A percentile compares a stretch with the other conserved stretches of the same genome.
Evolutionary conservation across 179 eudicot species (phyloP).

Genomic region (Camellia oleifera): DNA sequence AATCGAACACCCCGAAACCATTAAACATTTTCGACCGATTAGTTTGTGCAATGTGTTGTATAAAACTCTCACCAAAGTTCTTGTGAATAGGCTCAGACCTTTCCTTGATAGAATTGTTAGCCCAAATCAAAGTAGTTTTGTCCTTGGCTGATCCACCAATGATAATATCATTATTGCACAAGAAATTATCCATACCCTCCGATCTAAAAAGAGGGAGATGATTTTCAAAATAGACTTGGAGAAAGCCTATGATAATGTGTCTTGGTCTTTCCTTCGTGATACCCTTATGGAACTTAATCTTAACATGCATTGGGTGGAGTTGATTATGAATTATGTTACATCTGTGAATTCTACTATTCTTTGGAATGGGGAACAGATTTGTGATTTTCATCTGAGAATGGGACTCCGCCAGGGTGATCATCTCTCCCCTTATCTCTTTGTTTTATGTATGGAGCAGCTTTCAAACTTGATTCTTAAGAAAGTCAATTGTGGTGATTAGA

Average conservation of each 20-base stretch:
- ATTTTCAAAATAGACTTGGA: too few relatives aligned
- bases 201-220: neutral
- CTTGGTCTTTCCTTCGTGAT: neutral
- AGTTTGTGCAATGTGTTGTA: neutral
- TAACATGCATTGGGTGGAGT: neutral
- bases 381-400: neutral
- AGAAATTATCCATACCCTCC: neutral
- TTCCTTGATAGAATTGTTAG: neutral
- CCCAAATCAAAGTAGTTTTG: neutral
- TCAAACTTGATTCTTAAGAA: too few relatives aligned
- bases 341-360: neutral
- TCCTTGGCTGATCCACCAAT: neutral
- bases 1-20: neutral
- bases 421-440: conserved; percentile 3
- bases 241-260: too few relatives aligned
- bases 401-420: conserved; percentile 9
- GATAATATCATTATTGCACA: neutral
- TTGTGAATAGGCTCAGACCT: neutral
- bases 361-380: neutral
- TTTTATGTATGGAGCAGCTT: neutral
- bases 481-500: too few relatives aligned
- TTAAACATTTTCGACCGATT: neutral
- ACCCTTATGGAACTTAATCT: neutral
- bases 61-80: neutral
- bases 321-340: neutral